Base-by-base conservation (phyloP, 176 grass and related monocot genomes). In the Pontederia crassipes region DNA sequence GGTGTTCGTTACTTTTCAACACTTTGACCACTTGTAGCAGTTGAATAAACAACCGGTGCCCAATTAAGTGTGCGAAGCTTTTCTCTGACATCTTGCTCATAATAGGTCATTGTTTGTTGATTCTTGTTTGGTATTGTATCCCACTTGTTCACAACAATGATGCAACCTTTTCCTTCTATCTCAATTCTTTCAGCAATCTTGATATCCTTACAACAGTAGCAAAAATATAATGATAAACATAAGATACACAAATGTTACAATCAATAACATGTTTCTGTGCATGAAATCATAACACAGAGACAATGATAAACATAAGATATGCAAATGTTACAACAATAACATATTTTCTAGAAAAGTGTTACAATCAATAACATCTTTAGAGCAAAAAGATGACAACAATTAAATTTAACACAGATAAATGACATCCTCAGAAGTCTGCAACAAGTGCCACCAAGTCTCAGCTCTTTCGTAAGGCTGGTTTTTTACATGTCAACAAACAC, bases 41-140 rank as follows among this genome's bases (percentile, higher is more conserved):
- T 85, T 69, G 83, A 90, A 68, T 97, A 97, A 66, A 91, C 87
- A 78, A 96, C 71, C 17, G 92, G 92, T 48, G 92, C 87, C 92
- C 92, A 97, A 65, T 91, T 70, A 55, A 97, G 86, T 59, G 84
- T 52, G 2, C 84, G 83, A 59, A 97, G 87, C 78, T 97, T 91
- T 61, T 85, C 81, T 75, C 92, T 86, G 57, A 97, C 87, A 82
- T 97, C 92, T 69, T 88, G 76, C 58, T 97, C 92, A 80, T 97
- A 97, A 59, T 85, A 72, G 67, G 75, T 80, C 11, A 83, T 86
- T 15, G 83, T 97, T 55, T 97, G 70, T 64, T 97, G 76, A 66
- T 87, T 97, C 82, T 97, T 97, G 51, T 97, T 96, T 77, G 92
- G 92, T 49, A 97, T 97, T 17, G 92, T 97, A 57, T 97, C 92